Conservation (phyloP, 441 rosid species). For the Arabidopsis hybrid region DNA sequence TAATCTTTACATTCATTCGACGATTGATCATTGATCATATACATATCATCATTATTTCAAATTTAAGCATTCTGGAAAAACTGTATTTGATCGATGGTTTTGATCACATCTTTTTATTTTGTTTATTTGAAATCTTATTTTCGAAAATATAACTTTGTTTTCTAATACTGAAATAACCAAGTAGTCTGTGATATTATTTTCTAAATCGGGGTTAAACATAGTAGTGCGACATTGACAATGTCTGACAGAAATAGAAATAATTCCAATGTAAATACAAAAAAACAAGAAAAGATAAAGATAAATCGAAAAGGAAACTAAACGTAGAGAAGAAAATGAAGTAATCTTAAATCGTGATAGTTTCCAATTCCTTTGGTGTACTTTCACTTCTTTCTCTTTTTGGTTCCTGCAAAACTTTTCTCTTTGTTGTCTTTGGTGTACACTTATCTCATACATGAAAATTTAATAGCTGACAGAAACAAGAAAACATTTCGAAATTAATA, state of each 20-base stretch:
- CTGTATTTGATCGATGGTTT: neutral
- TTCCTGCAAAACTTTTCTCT: neutral
- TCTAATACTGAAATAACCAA: neutral
- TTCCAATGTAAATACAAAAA: neutral
- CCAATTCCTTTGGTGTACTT: neutral
- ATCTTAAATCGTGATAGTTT: slow-evolving; percentile 24
- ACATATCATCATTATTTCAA: too few species aligned
- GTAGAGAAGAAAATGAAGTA: slow-evolving; percentile 10
- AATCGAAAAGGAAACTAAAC: neutral
- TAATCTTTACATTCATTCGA: too few species aligned
- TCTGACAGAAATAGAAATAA: neutral
- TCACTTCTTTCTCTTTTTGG: neutral
- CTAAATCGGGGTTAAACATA: neutral
- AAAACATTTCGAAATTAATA: neutral
- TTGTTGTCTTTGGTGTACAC: neutral
- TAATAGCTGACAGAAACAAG: neutral
- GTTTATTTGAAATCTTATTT: neutral
- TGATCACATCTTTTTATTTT: neutral
- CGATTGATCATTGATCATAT: too few species aligned
- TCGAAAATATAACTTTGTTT: neutral
- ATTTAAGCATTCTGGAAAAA: too few species aligned
- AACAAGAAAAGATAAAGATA: neutral
- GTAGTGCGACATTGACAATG: neutral
- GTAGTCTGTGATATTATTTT: neutral
- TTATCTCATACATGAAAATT: neutral